A percentile compares a stretch with the other conserved stretches of the same genome.
Evolutionary conservation across 495 filamentous ascomycete species (phyloP).

Genomic region (Penicillium steckii): DNA sequence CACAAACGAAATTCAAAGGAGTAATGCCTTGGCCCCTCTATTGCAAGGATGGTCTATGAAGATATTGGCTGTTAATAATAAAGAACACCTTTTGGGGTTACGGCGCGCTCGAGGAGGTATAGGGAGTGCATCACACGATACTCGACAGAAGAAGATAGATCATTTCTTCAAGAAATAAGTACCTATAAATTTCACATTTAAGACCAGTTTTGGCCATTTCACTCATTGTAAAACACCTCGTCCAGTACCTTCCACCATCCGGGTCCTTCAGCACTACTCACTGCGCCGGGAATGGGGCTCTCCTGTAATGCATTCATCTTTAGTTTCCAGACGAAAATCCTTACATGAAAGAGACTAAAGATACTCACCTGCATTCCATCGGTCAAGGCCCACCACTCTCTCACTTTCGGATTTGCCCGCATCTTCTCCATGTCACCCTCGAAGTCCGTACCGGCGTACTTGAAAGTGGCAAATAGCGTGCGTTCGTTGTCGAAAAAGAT

Average conservation of each 20-base stretch:
- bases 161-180: slow-evolving; percentile 62
- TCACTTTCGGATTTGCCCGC: slow-evolving; percentile 65
- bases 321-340: not conserved
- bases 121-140: slow-evolving; percentile 71
- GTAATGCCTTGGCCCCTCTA: not conserved
- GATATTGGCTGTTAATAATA: slow-evolving; percentile 43
- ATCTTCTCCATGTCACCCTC: slow-evolving; percentile 71
- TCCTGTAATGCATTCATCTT: slow-evolving; percentile 23
- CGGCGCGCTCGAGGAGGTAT: slow-evolving; percentile 72
- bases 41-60: slow-evolving; percentile 22
- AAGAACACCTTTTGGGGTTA: slow-evolving; percentile 66
- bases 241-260: slow-evolving; percentile 71
- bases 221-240: slow-evolving; percentile 67
- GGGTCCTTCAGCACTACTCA: slow-evolving; percentile 59
- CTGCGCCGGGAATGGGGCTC: slow-evolving; percentile 60
- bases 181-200: not conserved
- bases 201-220: slow-evolving; percentile 6
- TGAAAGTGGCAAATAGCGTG: slow-evolving; percentile 70
- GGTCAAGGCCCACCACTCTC: slow-evolving; percentile 78
- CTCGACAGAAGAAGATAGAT: slow-evolving; percentile 68
- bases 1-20: not conserved
- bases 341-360: not conserved
- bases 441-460: slow-evolving; percentile 69
- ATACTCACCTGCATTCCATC: slow-evolving; percentile 63
- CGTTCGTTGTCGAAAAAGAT: slow-evolving; percentile 66